Evolutionary conservation across 306 rosid species (phyloP), one percentile per base, ranked within the genome.

Genomic region (Sicyos baderoa): DNA sequence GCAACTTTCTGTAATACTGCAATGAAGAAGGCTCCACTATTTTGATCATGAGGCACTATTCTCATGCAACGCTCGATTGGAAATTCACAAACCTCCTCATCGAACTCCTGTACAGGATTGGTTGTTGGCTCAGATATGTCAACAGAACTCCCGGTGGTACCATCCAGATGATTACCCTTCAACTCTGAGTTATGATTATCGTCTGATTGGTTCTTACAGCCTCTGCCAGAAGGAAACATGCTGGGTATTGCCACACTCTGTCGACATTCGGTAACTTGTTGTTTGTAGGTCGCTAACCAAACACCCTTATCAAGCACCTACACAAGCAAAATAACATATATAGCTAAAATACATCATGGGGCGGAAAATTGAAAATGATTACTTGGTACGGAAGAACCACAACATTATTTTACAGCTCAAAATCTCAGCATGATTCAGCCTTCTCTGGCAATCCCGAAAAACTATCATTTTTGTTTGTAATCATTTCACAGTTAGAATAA

Each of bases 31-130:
- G 99, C 96, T 58, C 99, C 99, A 68, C 86, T 85, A 72, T 90
- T 94, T 81, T 94, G 97, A 88, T 94, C 99, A 81, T 94, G 99
- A 18, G 99, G 99, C 65, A 86, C 53, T 75, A 88, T 85, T 81
- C 99, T 90, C 92, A 87, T 85, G 79, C 97, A 88, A 70, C 72
- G 92, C 77, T 94, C 97, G 11, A 90, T 76, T 32, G 96, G 92
- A 68, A 88, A 88, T 62, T 78, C 80, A 53, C 87, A 90, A 80
- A 85, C 81, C 76, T 90, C 96, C 74, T 70, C 90, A 2, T 78
- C 77, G 42, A 73, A 73, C 56, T 76, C 86, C 18, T 77, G 59
- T 56, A 72, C 78, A 70, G 75, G 60, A 67, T 75, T 79, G 77
- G 75, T 83, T 14, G 62, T 29, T 18, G 79, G 72, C 68, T 75